phyloP scores from a whole-genome alignment of 2,329 filamentous ascomycete genomes.

The Bisporella sp. region DNA sequence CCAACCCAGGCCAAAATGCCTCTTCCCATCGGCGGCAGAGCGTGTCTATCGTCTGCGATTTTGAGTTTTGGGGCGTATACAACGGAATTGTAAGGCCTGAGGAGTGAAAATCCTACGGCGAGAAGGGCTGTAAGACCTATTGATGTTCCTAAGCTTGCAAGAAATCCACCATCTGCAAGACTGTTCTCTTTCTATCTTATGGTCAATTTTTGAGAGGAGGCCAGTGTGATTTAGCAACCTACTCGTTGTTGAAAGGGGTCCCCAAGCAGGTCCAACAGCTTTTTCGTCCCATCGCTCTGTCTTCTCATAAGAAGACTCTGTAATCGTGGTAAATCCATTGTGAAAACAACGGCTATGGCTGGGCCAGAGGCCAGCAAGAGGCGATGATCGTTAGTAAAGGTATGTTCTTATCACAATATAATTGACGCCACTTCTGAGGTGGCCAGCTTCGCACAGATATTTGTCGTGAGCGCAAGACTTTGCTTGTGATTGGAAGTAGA shows the following conservation, averaged over 20 bases:
- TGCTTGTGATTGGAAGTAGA: too few species aligned
- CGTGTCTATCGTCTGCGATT: constrained; percentile 83
- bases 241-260: constrained; percentile 15
- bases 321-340: constrained; percentile 11
- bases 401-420: too few species aligned
- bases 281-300: constrained; percentile 14
- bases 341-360: constrained; percentile 23
- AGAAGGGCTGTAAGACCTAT: constrained; percentile 67
- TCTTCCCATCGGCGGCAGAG: constrained; percentile 78
- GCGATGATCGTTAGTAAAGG: constrained; percentile 1
- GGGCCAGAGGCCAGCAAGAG: constrained; percentile 21
- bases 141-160: constrained; percentile 71
- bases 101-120: constrained; percentile 74
- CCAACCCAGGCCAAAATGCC: constrained; percentile 82
- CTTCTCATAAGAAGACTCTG: constrained; percentile 11
- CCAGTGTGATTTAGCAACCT: constrained; percentile 4
- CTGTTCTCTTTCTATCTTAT: too few species aligned
- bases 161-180: not conserved
- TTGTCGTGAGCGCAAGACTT: too few species aligned
- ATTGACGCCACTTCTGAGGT: too few species aligned
- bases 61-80: constrained; percentile 94
- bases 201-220: too few species aligned
- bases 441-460: too few species aligned
- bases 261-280: constrained; percentile 22
- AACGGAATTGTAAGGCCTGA: constrained; percentile 84